Evolutionary conservation across 768 basidiomycete genomes (phyloP), one percentile per base, ranked within the genome.

Genomic region (Russula abietina): DNA sequence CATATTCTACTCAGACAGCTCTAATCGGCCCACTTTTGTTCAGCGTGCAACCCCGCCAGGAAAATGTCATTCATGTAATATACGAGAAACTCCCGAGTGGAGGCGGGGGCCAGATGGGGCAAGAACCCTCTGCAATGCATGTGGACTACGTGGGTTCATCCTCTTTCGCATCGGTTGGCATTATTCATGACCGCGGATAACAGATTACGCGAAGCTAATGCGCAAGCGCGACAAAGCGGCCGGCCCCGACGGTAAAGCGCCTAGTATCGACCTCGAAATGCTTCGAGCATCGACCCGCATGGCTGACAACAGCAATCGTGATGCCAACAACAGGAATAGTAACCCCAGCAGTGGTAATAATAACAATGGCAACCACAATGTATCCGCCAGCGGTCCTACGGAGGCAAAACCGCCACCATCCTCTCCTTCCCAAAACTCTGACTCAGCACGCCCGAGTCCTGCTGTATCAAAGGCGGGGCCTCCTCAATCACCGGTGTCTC

Each of bases 71-170:
- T 91, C 90, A 36, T 92, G 90, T 72, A 89, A 90, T 74, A 91
- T 91, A 60, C 79, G 87, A 62, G 90, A 92, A 71, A 92, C 90
- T 4, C 90, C 90, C n/a, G 90, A 92, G 72, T 92, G 90, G 90
- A 75, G 90, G 57, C 81, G 89, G 28, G 90, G 90, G 17, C 90
- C 90, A 3, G 90, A 91, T 70, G 90, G 90, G 4, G 89, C 90
- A 28, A 76, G 90, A 70, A 92, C 90, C 9, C 71, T 92, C 69
- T 92, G 90, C 71, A 92, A 91, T 71, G 90, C 90, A 48, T 92
- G 90, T 74, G 90, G 90, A 36, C 75, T 92, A 68, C 90, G 90
- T 92, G 72, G 71, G 87, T 84, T 36, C 19, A 54, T 56, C 30
- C 17, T 59, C 65, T 36, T 36, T 30, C 16, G 48, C 63, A 38